These are phyloP conservation scores for Proliferodiscus dingleyae DNA, from an alignment of 2,329 filamentous ascomycete species.

Conservation along the genomic window DNA sequence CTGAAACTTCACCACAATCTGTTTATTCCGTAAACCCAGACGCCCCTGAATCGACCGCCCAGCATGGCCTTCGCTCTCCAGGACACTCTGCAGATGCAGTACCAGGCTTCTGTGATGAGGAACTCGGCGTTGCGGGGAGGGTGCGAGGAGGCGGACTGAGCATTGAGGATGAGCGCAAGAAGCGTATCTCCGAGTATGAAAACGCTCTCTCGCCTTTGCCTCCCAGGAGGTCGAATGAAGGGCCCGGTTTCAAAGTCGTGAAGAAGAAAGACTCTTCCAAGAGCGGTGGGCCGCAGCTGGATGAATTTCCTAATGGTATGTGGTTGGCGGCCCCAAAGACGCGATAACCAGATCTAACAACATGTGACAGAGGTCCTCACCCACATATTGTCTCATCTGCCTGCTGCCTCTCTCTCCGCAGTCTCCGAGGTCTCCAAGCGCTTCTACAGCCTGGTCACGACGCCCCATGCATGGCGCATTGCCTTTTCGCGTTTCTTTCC, in stretches of 20 bases:
- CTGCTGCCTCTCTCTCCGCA: slow-evolving; percentile 75
- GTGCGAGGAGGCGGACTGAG: slow-evolving; percentile 51
- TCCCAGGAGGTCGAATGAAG: slow-evolving; percentile 37
- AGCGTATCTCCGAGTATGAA: slow-evolving; percentile 57
- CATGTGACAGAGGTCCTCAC: slow-evolving; percentile 75
- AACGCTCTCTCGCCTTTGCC: slow-evolving; percentile 48
- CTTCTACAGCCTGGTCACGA: slow-evolving; percentile 82
- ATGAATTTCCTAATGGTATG: slow-evolving; percentile 76
- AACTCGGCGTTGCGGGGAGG: slow-evolving; percentile 43
- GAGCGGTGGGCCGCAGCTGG: slow-evolving; percentile 25
- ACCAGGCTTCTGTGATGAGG: slow-evolving; percentile 25
- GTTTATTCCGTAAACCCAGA: slow-evolving; percentile 36
- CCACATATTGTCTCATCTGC: slow-evolving; percentile 84
- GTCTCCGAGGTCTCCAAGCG: slow-evolving; percentile 83
- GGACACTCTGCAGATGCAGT: slow-evolving; percentile 29
- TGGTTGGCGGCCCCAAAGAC: background rate
- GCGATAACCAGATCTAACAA: slow-evolving; percentile 22
- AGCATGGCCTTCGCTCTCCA: slow-evolving; percentile 53
- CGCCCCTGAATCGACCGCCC: slow-evolving; percentile 35
- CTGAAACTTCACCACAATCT: slow-evolving; percentile 41
- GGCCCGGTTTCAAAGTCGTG: slow-evolving; percentile 51
- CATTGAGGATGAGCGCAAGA: slow-evolving; percentile 28
- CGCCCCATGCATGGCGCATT: slow-evolving; percentile 88
- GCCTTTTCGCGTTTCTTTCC: slow-evolving; percentile 90
- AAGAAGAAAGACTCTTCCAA: slow-evolving; percentile 36